A percentile compares a stretch with the other conserved stretches of the same genome.
phyloP scores from a whole-genome alignment of 805 yeast species.

The Clavispora santaluciae region DNA sequence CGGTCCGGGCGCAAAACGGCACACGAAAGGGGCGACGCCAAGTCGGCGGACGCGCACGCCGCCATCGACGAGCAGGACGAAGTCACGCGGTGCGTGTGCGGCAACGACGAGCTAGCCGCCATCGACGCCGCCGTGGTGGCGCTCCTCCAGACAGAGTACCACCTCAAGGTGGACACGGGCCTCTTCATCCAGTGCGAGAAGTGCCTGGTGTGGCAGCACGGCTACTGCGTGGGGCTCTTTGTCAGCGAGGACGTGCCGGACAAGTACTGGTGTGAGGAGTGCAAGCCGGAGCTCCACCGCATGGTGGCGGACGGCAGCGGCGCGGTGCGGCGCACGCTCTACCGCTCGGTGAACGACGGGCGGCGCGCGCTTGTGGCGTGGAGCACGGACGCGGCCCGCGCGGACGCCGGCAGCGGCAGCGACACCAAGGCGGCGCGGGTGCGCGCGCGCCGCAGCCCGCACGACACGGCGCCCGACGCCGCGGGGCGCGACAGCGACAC shows the following conservation, averaged over 20 bases:
- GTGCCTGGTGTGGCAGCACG: constrained; percentile 97
- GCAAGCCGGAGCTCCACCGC: constrained; percentile 80
- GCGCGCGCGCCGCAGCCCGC: constrained; percentile 5
- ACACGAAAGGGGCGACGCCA: constrained; percentile 4
- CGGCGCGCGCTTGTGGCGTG: constrained; percentile 31
- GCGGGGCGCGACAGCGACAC: constrained; percentile 5
- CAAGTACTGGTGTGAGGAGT: constrained; percentile 89
- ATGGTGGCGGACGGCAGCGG: constrained; percentile 27
- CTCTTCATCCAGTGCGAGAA: constrained; percentile 80
- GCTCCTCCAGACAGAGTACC: constrained; percentile 28
- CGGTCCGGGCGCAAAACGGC: constrained; percentile 13
- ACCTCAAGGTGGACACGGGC: constrained; percentile 47
- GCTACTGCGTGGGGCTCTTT: constrained; percentile 84
- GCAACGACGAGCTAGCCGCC: constrained; percentile 31
- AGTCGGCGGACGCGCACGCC: constrained; percentile 4
- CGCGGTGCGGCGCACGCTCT: constrained; percentile 25
- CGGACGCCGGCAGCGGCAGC: constrained; percentile 1
- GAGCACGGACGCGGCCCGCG: constrained; percentile 3
- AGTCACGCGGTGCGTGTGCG: constrained; percentile 40
- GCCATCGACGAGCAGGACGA: constrained; percentile 35
- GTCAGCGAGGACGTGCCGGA: constrained; percentile 80
- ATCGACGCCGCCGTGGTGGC: constrained; percentile 23
- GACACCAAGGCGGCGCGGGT: constrained; percentile 4
- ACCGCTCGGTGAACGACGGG: constrained; percentile 38
- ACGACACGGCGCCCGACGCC: constrained; percentile 2